Evolutionary conservation across 768 basidiomycete species (phyloP), one percentile per base, ranked within the genome.

Genomic region (Leccinum subgranulosum): DNA sequence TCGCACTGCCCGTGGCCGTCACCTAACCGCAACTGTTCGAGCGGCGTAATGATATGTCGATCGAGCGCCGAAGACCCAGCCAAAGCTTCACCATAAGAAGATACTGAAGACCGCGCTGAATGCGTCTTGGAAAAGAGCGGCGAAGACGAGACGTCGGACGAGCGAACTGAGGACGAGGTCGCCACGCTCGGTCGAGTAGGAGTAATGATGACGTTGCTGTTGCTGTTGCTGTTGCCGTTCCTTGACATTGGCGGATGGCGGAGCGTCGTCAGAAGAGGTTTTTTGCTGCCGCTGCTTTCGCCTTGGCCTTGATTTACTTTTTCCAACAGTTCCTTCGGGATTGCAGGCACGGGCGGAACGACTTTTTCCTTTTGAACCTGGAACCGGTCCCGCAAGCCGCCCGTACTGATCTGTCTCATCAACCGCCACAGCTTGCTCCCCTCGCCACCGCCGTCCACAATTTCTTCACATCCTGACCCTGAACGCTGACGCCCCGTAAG

Each of bases 331-430:
- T 79, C 75, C 59, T 79, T 77, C 2, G 86, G 85, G 3, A 88
- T 73, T 8, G 81, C 76, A 39, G 86, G 86, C 0, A 87, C 83
- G 17, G 86, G 86, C 0, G 84, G 85, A 11, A 79, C 76, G 11
- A 65, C 41, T n/a, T 43, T 43, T 11, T 43, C 41, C 41, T 43
- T 61, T 27, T 63, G 61, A 12, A 56, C 53, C 28, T 55, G 57
- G 39, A 60, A 66, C 62, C 78, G 83, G 17, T 88, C 87, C 55
- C 84, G 79, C 45, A 88, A 69, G 9, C 78, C 84, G 8, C 85
- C 83, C 0, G 82, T 79, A 58, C 86, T 88, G 58, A 90, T 82
- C 41, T 85, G 78, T 69, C 87, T 88, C 77, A 90, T 78, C 51
- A 90, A 66, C 69, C 79, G 85, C 86, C 86, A 88, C 2, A 88